Base-by-base conservation (phyloP, 2,329 filamentous ascomycete species). In the Paecilomyces variotii region DNA sequence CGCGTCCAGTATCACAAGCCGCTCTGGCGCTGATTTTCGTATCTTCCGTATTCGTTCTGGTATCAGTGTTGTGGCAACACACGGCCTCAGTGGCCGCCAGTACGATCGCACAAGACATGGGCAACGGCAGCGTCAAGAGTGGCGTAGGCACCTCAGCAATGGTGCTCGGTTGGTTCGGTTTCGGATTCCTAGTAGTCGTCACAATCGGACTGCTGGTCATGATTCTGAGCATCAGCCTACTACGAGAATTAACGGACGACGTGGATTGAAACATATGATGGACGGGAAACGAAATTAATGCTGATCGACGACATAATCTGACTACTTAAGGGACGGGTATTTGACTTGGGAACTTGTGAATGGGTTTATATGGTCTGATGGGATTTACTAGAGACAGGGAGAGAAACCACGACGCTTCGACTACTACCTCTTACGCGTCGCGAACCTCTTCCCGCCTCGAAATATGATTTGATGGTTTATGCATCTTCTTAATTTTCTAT, bases 91-190 rank as follows among this genome's bases (percentile, higher is more conserved):
- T 99, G 0, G 93, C 93, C 34, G 94, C 94, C 25, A 91, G 91
- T 60, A 89, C 95, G 64, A 92, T 99, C 64, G 91, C 92, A 0
- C 90, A 96, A 79, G 91, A 96, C 70, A 84, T 97, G 64, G 92
- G 88, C 35, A 97, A 97, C 73, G 92, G 92, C 51, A 90, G 87
- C 64, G 90, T 97, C 59, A 86, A 83, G 72, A 90, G 87, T 58
- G 92, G 92, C 34, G 91, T 97, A 11, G 92, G 92, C n/a, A 92
- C 90, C 54, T 90, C 88, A 45, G 93, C 94, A 58, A 97, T 99
- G 90, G 90, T 97, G 19, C 82, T 99, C 70, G 94, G 94, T 60
- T 99, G 94, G 94, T 97, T 99, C 76, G 90, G 90, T 50, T 97
- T 99, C 70, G 88, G 90, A 25, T 76, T 97, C 56, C 82, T 99